Evolutionary conservation across 75 land plant species (phyloP).

Genomic region (Picea glauca): DNA sequence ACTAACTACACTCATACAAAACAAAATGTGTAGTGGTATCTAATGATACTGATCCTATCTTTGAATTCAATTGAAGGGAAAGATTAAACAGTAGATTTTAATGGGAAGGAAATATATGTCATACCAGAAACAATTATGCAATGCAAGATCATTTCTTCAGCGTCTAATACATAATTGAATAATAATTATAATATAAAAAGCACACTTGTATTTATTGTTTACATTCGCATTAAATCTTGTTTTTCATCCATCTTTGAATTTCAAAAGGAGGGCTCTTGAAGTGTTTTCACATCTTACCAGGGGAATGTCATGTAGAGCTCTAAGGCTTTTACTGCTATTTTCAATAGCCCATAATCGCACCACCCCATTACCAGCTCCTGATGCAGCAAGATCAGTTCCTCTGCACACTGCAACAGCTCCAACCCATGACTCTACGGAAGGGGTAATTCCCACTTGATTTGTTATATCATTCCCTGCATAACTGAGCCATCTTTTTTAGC

Average conservation of each 20-base stretch:
- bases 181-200: not conserved
- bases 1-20: not conserved
- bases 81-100: not conserved
- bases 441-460: not conserved
- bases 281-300: conserved; percentile 43
- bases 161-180: not conserved
- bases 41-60: not conserved
- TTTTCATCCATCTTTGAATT: not conserved
- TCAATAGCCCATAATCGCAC: conserved; percentile 84
- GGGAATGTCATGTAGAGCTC: conserved; percentile 53
- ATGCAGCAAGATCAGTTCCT: conserved; percentile 95
- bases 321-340: conserved; percentile 51
- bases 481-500: not conserved
- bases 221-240: not conserved
- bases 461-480: conserved; percentile 39
- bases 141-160: not conserved
- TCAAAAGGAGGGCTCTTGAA: not conserved
- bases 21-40: not conserved
- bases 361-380: conserved; percentile 95
- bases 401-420: conserved; percentile 82
- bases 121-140: not conserved
- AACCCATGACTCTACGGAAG: conserved; percentile 82
- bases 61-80: not conserved
- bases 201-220: not conserved
- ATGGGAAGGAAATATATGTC: not conserved